Evolutionary conservation across 345 rosid species (phyloP).

Genomic region (Cardamine chenopodiifolia): DNA sequence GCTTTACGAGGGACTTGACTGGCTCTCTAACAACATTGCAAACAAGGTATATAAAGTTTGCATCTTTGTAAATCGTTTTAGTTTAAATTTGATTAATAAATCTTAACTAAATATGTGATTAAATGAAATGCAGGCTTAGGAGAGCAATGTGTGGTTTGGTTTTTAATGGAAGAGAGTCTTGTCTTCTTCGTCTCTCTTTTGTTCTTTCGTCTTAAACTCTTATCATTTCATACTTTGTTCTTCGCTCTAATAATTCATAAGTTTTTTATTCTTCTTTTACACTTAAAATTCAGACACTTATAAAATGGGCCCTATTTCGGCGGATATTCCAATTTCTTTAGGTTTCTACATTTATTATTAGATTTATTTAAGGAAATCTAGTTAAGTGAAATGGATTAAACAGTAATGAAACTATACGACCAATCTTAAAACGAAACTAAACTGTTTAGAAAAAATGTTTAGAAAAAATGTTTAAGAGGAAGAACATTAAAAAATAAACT

Average conservation of each 20-base stretch:
- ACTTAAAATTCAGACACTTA: constrained; percentile 11
- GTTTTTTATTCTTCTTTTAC: constrained; percentile 5
- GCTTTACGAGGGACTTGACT: constrained; percentile 87
- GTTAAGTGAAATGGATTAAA: background rate
- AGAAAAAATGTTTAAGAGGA: background rate
- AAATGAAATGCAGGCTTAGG: constrained; percentile 39
- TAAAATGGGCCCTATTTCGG: constrained; percentile 1
- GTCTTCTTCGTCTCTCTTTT: constrained; percentile 26
- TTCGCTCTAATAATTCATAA: constrained; percentile 24
- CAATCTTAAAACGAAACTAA: background rate
- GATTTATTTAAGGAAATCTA: background rate
- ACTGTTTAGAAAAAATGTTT: background rate
- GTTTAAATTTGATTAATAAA: background rate
- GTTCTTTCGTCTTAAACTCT: constrained; percentile 20
- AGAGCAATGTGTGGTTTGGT: constrained; percentile 26
- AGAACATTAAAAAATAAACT: no score
- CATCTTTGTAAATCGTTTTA: background rate
- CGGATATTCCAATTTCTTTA: constrained; percentile 19
- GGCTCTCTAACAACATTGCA: constrained; percentile 95
- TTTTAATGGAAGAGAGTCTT: constrained; percentile 28
- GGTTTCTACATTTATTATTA: constrained; percentile 15
- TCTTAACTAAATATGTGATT: background rate
- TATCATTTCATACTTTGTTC: constrained; percentile 29
- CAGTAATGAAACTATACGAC: background rate
- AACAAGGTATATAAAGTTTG: constrained; percentile 59